A percentile compares a stretch with the other conserved stretches of the same genome.
phyloP scores from a whole-genome alignment of 192 early-diverging fungal genomes.

The Anaeromyces robustus region DNA sequence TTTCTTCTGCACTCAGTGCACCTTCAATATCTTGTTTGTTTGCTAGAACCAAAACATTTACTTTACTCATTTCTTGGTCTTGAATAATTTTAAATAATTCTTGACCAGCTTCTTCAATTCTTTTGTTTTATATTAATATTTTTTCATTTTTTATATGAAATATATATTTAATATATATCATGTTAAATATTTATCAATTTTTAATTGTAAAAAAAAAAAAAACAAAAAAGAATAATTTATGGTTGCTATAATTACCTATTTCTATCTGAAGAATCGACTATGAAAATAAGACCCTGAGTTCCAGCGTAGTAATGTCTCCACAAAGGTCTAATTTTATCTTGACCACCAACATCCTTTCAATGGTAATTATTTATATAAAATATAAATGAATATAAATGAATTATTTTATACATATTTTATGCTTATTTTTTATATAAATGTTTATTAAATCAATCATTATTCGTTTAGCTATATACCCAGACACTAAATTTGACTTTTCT shows the following conservation, averaged over 20 bases:
- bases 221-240: too few species aligned
- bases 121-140: neutral
- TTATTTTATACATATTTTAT: too few species aligned
- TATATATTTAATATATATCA: too few species aligned
- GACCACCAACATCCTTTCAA: slow-evolving; percentile 76
- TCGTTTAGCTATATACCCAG: slow-evolving; percentile 24
- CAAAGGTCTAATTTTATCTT: slow-evolving; percentile 63
- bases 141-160: too few species aligned
- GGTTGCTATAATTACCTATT: too few species aligned
- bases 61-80: slow-evolving; percentile 74
- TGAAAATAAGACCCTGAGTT: neutral
- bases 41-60: slow-evolving; percentile 65
- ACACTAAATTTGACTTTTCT: slow-evolving; percentile 73
- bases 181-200: too few species aligned
- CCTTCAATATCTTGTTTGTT: slow-evolving; percentile 64
- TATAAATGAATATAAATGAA: too few species aligned
- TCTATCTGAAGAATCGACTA: neutral
- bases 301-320: slow-evolving; percentile 5
- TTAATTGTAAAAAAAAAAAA: too few species aligned
- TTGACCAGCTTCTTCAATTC: slow-evolving; percentile 69
- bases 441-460: too few species aligned
- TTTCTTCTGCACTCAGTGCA: neutral
- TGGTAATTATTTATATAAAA: too few species aligned
- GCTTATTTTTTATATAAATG: too few species aligned
- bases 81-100: slow-evolving; percentile 69